Percentiles rank a stretch among this genome's conserved stretches.
Conservation (phyloP, 2,329 filamentous ascomycete species). For the Trichoderma sp. region DNA sequence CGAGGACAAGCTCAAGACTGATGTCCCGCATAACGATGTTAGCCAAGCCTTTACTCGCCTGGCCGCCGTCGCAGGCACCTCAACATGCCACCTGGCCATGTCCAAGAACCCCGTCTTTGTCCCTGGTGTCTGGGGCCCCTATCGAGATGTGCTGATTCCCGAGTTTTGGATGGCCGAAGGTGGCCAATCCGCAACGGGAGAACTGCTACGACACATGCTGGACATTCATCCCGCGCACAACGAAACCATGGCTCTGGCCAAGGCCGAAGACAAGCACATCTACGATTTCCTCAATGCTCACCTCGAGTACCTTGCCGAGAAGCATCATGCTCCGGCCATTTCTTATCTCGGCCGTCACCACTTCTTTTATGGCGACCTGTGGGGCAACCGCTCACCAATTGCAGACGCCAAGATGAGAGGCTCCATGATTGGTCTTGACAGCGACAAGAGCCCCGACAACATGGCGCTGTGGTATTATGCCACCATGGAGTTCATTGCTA, state of each 20-base stretch:
- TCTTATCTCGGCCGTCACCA: constrained; percentile 87
- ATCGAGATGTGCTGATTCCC: constrained; percentile 88
- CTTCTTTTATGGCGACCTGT: constrained; percentile 98
- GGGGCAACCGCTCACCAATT: constrained; percentile 92
- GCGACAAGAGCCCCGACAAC: constrained; percentile 81
- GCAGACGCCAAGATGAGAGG: constrained; percentile 93
- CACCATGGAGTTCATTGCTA: constrained; percentile 96
- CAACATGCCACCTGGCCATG: constrained; percentile 96
- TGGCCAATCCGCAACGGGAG: constrained; percentile 92
- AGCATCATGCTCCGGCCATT: constrained; percentile 67
- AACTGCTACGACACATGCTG: constrained; percentile 88
- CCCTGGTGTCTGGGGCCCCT: constrained; percentile 93
- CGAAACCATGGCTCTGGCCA: constrained; percentile 72
- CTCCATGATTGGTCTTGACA: constrained; percentile 79
- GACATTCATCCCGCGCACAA: constrained; percentile 92
- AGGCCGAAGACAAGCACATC: constrained; percentile 80
- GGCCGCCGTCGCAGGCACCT: constrained; percentile 92
- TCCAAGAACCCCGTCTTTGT: constrained; percentile 91
- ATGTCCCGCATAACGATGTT: constrained; percentile 75
- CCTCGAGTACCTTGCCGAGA: constrained; percentile 70
- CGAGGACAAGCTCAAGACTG: constrained; percentile 61
- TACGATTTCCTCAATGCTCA: constrained; percentile 94
- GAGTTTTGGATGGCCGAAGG: constrained; percentile 97
- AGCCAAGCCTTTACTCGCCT: constrained; percentile 88
- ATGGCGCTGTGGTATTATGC: constrained; percentile 91